Percentiles rank a stretch among this genome's conserved stretches.
These are phyloP conservation scores for Calonectria pauciramosa DNA, from an alignment of 2,329 filamentous ascomycete genomes.

Conservation along the genomic window DNA sequence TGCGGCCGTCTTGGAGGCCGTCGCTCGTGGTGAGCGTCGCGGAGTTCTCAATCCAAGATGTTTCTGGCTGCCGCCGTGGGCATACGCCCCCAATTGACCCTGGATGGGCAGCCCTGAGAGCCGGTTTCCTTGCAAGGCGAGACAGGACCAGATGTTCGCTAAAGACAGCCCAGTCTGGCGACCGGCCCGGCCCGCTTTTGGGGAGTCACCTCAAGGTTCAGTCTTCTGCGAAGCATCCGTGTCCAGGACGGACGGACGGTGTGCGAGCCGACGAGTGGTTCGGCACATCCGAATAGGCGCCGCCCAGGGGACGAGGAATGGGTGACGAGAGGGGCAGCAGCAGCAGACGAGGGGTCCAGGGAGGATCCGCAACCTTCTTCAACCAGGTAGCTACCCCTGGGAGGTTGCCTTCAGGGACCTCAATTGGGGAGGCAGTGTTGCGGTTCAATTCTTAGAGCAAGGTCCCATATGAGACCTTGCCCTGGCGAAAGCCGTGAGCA, in stretches of 20 bases:
- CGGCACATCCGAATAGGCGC: constrained; percentile 10
- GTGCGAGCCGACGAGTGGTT: constrained; percentile 10
- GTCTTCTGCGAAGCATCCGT: constrained; percentile 13
- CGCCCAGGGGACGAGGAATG: constrained; percentile 9
- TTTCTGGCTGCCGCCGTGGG: constrained; percentile 12
- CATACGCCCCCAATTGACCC: constrained; percentile 32
- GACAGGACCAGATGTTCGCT: constrained; percentile 36
- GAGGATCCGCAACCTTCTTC: constrained; percentile 20
- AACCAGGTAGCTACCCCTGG: neutral
- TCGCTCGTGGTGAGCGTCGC: constrained; percentile 25
- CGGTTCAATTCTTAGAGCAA: constrained; percentile 31
- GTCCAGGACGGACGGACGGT: constrained; percentile 12
- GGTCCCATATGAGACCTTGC: constrained; percentile 20
- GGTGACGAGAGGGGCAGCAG: neutral
- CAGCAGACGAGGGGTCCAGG: constrained; percentile 2
- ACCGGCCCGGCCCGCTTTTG: constrained; percentile 45
- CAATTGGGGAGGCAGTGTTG: constrained; percentile 14
- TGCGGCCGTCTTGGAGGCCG: constrained; percentile 35
- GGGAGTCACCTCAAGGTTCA: constrained; percentile 30
- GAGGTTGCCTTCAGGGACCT: neutral
- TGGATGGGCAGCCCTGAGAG: constrained; percentile 13
- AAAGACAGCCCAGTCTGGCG: constrained; percentile 41
- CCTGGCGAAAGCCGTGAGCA: constrained; percentile 12
- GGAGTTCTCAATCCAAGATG: constrained; percentile 27
- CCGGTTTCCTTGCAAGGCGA: constrained; percentile 28